Conservation (phyloP, 495 filamentous ascomycete species). For the Podospora pseudopauciseta region DNA sequence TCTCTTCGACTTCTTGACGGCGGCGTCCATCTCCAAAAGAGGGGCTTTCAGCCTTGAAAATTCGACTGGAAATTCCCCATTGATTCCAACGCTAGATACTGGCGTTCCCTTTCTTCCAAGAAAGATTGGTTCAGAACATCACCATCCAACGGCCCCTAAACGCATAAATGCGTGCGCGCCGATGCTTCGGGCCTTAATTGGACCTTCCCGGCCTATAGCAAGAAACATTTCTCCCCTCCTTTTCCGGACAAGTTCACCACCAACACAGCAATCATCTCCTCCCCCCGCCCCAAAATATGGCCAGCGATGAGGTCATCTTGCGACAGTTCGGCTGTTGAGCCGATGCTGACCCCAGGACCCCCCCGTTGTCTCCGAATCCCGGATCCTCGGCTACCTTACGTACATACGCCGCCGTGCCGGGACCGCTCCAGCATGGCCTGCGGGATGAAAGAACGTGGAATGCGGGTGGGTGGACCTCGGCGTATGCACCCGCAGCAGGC, state of each 20-base stretch:
- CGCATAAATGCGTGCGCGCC: not conserved
- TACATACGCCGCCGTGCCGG: not conserved
- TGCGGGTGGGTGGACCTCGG: conserved; percentile 4
- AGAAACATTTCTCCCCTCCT: not conserved
- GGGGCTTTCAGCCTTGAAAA: too few relatives aligned
- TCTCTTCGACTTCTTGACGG: too few relatives aligned
- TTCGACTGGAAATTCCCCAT: too few relatives aligned
- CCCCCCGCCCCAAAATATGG: not conserved
- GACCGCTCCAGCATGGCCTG: not conserved
- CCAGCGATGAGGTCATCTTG: conserved; percentile 26
- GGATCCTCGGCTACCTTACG: not conserved
- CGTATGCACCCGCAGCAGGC: not conserved
- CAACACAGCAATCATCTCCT: not conserved
- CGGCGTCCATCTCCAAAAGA: too few relatives aligned
- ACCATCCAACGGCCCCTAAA: not conserved
- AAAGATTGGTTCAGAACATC: not conserved
- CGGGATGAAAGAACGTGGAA: not conserved
- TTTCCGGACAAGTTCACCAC: not conserved
- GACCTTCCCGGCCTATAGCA: not conserved
- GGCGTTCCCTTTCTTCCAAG: too few relatives aligned
- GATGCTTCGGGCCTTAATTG: conserved; percentile 7
- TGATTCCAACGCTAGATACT: too few relatives aligned
- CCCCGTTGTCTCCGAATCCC: not conserved
- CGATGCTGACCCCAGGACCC: not conserved
- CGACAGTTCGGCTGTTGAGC: conserved; percentile 9